Percentiles rank a stretch among this genome's conserved stretches.
Evolutionary conservation across 768 basidiomycete genomes (phyloP).

Genomic region (Lactarius sp.): DNA sequence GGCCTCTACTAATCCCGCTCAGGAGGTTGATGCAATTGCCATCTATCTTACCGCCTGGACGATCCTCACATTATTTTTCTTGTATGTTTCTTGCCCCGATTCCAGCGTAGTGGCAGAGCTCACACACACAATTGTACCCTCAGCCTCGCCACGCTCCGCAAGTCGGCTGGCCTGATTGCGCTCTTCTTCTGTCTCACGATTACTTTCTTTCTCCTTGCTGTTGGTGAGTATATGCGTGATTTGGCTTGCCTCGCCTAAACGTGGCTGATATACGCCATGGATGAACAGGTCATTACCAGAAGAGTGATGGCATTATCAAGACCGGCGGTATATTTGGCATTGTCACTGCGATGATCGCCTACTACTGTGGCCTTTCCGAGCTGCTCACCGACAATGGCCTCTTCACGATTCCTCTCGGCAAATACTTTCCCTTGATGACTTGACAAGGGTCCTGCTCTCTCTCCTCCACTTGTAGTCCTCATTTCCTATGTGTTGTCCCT

Average conservation of each 20-base stretch:
- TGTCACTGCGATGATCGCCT: conserved; percentile 44
- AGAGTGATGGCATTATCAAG: conserved; percentile 27
- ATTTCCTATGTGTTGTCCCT: no score
- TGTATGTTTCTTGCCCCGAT: conserved; percentile 41
- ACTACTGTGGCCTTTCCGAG: conserved; percentile 42
- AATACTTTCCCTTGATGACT: background rate
- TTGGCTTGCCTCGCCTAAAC: background rate
- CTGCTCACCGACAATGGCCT: conserved; percentile 37
- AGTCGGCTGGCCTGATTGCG: conserved; percentile 45
- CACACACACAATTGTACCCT: background rate
- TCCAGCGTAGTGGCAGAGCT: background rate
- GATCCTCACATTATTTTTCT: conserved; percentile 61
- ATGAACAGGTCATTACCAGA: conserved; percentile 25
- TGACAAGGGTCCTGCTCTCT: no score
- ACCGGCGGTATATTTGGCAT: conserved; percentile 44
- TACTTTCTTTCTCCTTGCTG: conserved; percentile 47
- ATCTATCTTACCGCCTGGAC: conserved; percentile 78
- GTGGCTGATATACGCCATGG: background rate
- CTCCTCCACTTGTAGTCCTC: no score
- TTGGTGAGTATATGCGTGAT: conserved; percentile 32
- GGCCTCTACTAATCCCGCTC: conserved; percentile 21
- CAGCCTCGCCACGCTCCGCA: conserved; percentile 47
- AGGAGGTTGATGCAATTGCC: conserved; percentile 57
- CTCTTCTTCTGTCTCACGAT: conserved; percentile 50
- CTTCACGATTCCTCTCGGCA: conserved; percentile 41